Base-by-base conservation (phyloP, 1,139 yeast species). In the Magnusiomyces sp. region DNA sequence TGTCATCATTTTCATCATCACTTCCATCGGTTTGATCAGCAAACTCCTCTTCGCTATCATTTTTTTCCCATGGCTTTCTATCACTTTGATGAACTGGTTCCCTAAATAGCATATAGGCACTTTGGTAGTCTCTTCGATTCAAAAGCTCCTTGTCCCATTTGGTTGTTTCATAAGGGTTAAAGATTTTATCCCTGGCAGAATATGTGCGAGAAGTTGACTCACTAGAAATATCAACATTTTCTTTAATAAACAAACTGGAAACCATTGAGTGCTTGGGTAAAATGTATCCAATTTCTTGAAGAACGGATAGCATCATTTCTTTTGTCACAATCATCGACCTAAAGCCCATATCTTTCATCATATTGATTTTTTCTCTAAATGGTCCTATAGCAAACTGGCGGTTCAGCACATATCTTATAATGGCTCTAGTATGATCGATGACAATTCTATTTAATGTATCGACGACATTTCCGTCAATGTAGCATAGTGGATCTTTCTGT, bases 361-460 rank as follows among this genome's bases (percentile, higher is more conserved):
- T 16, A 17, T 37, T 37, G 9, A 16, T 17, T n/a, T 37, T 37
- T 14, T 42, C 38, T 14, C n/a, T 32, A 2, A 29, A 17, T 9
- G 38, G n/a, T 2, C 27, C 19, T 17, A 42, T 32, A 3, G 20
- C 38, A n/a, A 13, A 17, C 27, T 32, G 20, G 11, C 45, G 17
- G 17, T 27, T 33, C 13, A 43, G 23, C 23, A 48, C 19, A 6
- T 43, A 38, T 11, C 50, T 47, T 13, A 48, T 17, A 4, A 44
- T 20, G 19, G 31, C 13, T 19, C 50, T 37, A 11, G 43, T 36
- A 31, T 40, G 29, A 17, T 51, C 51, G 14, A 43, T 43, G 11
- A 46, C 46, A 23, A 41, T 43, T 16, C 43, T 34, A 32, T 43
- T 45, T 2, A 48, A 20, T 32, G 49, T 50, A 13, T 44, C 42